These are phyloP conservation scores for Pseudognaphalium luteoalbum DNA, from an alignment of 129 eudicot genomes.

Conservation along the genomic window DNA sequence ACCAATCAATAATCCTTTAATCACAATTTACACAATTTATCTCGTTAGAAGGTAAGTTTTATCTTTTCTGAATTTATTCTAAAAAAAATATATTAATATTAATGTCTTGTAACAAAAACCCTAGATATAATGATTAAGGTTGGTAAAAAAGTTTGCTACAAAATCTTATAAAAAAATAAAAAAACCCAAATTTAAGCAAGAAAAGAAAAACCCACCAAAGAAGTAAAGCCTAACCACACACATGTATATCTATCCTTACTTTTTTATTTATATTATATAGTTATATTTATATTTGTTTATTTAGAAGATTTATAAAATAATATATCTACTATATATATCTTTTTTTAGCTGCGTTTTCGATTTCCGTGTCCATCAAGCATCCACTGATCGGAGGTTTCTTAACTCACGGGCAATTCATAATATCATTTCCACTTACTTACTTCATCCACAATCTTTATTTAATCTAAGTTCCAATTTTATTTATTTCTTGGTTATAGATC, in stretches of 20 bases:
- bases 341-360: slow-evolving; percentile 39
- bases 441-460: slow-evolving; percentile 40
- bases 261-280: too few species aligned
- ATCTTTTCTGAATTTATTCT: too few species aligned
- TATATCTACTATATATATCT: neutral
- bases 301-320: too few species aligned
- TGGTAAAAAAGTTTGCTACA: neutral
- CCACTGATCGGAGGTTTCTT: slow-evolving; percentile 51
- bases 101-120: neutral
- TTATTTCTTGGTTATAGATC: slow-evolving; percentile 19
- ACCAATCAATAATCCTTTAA: too few species aligned
- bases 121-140: slow-evolving; percentile 1
- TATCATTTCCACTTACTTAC: slow-evolving; percentile 22
- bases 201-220: slow-evolving; percentile 29
- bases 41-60: too few species aligned
- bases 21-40: too few species aligned
- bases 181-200: slow-evolving; percentile 9
- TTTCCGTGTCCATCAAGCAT: slow-evolving; percentile 93
- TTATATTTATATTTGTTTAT: too few species aligned
- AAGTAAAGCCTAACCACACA: slow-evolving; percentile 34
- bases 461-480: slow-evolving; percentile 10
- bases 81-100: too few species aligned
- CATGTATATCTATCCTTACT: neutral
- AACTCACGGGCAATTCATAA: slow-evolving; percentile 48
- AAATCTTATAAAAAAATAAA: slow-evolving; percentile 13